A percentile compares a stretch with the other conserved stretches of the same genome.
These are phyloP conservation scores for Telopea speciosissima DNA, from an alignment of 177 flowering plant species.

Conservation along the genomic window DNA sequence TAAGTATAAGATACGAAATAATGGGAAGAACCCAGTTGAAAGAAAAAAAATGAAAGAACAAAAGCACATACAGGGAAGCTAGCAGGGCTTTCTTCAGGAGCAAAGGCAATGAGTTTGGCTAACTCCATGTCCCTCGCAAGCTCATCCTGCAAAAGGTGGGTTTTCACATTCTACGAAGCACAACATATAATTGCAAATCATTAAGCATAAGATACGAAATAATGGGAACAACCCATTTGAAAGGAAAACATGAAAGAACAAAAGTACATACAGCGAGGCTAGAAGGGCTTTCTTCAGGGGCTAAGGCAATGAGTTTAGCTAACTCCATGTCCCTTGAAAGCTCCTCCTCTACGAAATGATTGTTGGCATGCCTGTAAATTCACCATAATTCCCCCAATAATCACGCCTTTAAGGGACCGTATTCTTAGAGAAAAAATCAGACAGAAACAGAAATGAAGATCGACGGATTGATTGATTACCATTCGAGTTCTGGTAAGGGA, in stretches of 20 bases:
- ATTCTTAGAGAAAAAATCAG: not conserved
- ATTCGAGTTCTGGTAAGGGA: constrained; percentile 22
- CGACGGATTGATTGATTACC: constrained; percentile 9
- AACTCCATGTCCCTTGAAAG: constrained; percentile 29
- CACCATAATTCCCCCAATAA: not conserved
- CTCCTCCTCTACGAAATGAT: constrained; percentile 31
- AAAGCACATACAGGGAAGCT: constrained; percentile 5
- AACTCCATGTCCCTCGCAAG: constrained; percentile 29
- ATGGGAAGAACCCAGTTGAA: too few species aligned
- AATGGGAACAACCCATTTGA: not conserved
- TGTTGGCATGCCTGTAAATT: constrained; percentile 14
- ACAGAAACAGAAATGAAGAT: too few species aligned
- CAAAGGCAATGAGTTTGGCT: constrained; percentile 30
- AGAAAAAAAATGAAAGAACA: not conserved
- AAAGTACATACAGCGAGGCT: constrained; percentile 4
- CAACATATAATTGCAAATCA: not conserved
- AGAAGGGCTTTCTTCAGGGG: constrained; percentile 17
- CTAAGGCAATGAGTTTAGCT: constrained; percentile 30
- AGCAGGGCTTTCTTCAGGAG: constrained; percentile 16
- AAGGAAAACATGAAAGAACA: not conserved
- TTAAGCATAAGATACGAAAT: not conserved
- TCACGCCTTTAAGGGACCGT: too few species aligned
- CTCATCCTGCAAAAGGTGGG: constrained; percentile 29
- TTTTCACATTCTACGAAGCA: not conserved
- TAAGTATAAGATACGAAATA: too few species aligned